These are phyloP conservation scores for Populus nigra DNA, from an alignment of 345 rosid genomes.

Conservation along the genomic window DNA sequence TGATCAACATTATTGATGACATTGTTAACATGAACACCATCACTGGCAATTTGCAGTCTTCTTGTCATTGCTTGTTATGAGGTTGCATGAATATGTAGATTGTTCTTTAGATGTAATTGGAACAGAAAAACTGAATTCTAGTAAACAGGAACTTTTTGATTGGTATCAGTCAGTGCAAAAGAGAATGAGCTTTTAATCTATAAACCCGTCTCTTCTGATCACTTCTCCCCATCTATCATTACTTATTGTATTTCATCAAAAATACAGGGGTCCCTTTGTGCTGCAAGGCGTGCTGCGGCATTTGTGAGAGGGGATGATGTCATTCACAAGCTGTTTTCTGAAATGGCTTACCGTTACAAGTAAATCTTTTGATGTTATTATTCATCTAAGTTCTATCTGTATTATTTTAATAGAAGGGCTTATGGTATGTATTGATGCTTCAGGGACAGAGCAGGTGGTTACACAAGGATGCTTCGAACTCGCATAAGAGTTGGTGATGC, in stretches of 20 bases:
- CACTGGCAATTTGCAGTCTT: neutral
- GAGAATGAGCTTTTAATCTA: neutral
- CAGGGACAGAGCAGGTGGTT: conserved; percentile 95
- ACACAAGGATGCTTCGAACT: conserved; percentile 81
- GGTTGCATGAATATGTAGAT: neutral
- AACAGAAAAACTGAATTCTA: neutral
- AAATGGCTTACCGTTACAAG: conserved; percentile 86
- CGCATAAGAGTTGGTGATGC: conserved; percentile 96
- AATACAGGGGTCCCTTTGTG: conserved; percentile 69
- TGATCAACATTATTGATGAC: neutral
- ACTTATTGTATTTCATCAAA: neutral
- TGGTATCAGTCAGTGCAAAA: neutral
- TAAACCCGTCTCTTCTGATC: neutral
- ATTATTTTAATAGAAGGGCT: conserved; percentile 7
- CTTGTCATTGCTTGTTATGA: neutral
- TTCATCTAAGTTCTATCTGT: neutral
- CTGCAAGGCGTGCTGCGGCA: conserved; percentile 81
- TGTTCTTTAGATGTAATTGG: neutral
- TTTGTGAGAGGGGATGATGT: conserved; percentile 94
- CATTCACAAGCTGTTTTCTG: conserved; percentile 86
- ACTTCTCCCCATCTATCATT: neutral
- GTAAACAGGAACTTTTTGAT: neutral
- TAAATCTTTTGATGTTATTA: conserved; percentile 22
- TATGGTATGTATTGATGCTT: conserved; percentile 11
- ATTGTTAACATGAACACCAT: neutral